Conservation (phyloP, 805 yeast genomes). For the Barnettozyma californica region DNA sequence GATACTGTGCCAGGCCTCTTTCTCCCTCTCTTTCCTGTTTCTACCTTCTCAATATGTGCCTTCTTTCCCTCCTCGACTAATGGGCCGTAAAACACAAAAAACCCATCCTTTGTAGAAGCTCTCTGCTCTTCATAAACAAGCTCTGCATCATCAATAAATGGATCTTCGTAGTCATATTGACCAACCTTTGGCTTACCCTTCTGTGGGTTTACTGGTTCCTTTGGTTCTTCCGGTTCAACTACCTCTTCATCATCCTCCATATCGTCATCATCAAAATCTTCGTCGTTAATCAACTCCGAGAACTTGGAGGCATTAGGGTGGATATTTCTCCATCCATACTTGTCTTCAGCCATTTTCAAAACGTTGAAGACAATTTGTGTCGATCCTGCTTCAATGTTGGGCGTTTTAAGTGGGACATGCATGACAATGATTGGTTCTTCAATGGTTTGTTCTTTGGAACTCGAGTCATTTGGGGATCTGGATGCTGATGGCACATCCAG, state of each 20-base stretch:
- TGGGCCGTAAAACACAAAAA: conserved; percentile 93
- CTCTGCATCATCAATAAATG: conserved; percentile 94
- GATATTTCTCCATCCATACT: conserved; percentile 71
- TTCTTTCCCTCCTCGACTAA: conserved; percentile 56
- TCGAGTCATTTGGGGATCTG: conserved; percentile 1
- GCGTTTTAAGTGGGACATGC: conserved; percentile 45
- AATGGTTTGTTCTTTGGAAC: background rate
- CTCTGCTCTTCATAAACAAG: conserved; percentile 89
- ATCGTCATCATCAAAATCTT: conserved; percentile 43
- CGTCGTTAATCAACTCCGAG: conserved; percentile 47
- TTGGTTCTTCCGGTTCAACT: conserved; percentile 28
- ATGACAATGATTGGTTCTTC: conserved; percentile 49
- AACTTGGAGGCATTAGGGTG: conserved; percentile 64
- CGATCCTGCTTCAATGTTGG: conserved; percentile 50
- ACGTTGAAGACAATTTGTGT: conserved; percentile 68
- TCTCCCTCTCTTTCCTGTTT: conserved; percentile 34
- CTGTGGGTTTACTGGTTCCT: conserved; percentile 27
- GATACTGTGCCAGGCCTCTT: conserved; percentile 19
- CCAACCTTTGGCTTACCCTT: conserved; percentile 73
- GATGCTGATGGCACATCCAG: conserved; percentile 9
- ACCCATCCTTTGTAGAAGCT: conserved; percentile 90
- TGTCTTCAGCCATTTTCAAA: conserved; percentile 69
- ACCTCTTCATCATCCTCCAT: conserved; percentile 19
- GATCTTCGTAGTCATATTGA: conserved; percentile 88
- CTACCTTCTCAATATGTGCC: conserved; percentile 42